Evolutionary conservation across 2,329 filamentous ascomycete species (phyloP).

Genomic region (Microdochium nivale): DNA sequence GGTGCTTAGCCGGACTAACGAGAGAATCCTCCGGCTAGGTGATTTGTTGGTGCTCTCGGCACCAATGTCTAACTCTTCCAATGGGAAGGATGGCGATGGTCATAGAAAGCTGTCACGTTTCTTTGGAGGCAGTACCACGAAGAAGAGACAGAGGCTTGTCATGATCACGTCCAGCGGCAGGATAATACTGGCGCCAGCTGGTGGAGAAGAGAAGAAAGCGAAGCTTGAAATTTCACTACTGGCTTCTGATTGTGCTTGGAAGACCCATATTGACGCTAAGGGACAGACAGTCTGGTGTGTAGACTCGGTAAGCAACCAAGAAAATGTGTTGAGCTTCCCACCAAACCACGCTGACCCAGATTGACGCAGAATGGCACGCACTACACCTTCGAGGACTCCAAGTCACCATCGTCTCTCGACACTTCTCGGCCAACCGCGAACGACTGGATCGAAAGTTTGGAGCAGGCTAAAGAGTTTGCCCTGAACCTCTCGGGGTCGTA

Average conservation of each 20-base stretch:
- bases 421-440: slow-evolving; percentile 60
- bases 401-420: slow-evolving; percentile 49
- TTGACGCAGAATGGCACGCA: slow-evolving; percentile 70
- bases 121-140: slow-evolving; percentile 83
- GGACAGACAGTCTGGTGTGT: slow-evolving; percentile 83
- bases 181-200: slow-evolving; percentile 81
- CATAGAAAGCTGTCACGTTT: slow-evolving; percentile 91
- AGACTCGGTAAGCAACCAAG: slow-evolving; percentile 67
- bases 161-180: slow-evolving; percentile 91
- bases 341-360: slow-evolving; percentile 11
- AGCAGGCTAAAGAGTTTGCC: slow-evolving; percentile 78
- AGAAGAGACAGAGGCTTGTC: slow-evolving; percentile 87
- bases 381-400: slow-evolving; percentile 90
- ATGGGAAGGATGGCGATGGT: slow-evolving; percentile 60
- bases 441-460: slow-evolving; percentile 87
- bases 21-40: slow-evolving; percentile 88
- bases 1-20: slow-evolving; percentile 81
- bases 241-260: slow-evolving; percentile 66
- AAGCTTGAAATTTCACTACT: slow-evolving; percentile 89
- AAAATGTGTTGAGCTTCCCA: neutral
- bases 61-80: slow-evolving; percentile 66
- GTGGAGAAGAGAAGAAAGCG: slow-evolving; percentile 90
- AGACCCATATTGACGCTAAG: slow-evolving; percentile 75
- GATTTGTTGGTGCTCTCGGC: slow-evolving; percentile 80
- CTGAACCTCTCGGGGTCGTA: slow-evolving; percentile 62